These are phyloP conservation scores for Plasmodium inui DNA, from an alignment of 169 alveolate genomes.

Conservation along the genomic window DNA sequence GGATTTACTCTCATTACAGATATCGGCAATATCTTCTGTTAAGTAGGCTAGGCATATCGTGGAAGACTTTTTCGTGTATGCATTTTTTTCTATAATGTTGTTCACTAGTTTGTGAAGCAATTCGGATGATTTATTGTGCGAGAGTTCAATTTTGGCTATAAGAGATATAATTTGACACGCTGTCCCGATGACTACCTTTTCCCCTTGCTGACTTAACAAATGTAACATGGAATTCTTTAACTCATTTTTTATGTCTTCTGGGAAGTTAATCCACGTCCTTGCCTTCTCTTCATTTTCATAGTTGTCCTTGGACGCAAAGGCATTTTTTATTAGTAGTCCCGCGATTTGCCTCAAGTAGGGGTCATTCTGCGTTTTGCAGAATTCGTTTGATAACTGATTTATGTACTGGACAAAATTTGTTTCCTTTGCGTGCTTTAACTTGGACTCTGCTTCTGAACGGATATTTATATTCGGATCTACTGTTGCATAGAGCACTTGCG, in stretches of 20 bases:
- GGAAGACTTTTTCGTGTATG: conserved; percentile 85
- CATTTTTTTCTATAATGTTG: conserved; percentile 85
- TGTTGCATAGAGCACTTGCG: conserved; percentile 79
- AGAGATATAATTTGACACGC: conserved; percentile 90
- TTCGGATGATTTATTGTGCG: conserved; percentile 90
- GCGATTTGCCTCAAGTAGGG: conserved; percentile 88
- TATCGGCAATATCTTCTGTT: conserved; percentile 88
- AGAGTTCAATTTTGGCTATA: conserved; percentile 88
- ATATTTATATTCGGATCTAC: conserved; percentile 81
- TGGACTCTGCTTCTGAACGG: conserved; percentile 83
- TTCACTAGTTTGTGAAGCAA: conserved; percentile 83
- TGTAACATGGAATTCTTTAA: conserved; percentile 81
- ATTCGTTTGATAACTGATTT: conserved; percentile 82
- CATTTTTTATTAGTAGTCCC: conserved; percentile 87
- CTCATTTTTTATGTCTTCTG: conserved; percentile 81
- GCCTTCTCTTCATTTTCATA: conserved; percentile 84
- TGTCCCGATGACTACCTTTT: conserved; percentile 85
- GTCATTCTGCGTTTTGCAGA: conserved; percentile 81
- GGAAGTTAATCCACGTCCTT: conserved; percentile 82
- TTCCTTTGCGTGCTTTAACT: conserved; percentile 79
- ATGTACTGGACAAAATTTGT: conserved; percentile 83
- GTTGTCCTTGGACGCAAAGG: conserved; percentile 84
- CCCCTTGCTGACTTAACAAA: conserved; percentile 83
- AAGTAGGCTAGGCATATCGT: conserved; percentile 86
- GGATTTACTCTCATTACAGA: conserved; percentile 81